Evolutionary conservation across 345 rosid genomes (phyloP).

Genomic region (Gossypium ekmanianum): DNA sequence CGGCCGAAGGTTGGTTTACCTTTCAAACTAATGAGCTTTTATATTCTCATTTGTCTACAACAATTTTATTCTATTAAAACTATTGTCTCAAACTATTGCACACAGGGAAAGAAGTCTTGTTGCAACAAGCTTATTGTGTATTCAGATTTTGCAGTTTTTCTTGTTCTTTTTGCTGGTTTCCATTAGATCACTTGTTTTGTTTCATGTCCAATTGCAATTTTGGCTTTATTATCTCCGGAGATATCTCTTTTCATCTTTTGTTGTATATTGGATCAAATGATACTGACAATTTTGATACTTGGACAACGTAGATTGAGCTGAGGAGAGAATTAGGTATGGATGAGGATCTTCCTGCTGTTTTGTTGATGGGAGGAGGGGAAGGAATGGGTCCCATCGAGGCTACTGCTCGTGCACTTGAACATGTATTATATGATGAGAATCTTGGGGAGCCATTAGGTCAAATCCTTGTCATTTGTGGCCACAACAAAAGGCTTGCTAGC

Average conservation of each 20-base stretch:
- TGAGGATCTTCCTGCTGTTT: constrained; percentile 88
- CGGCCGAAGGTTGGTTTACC: constrained; percentile 67
- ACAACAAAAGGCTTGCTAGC: constrained; percentile 72
- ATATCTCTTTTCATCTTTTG: background rate
- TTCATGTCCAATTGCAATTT: background rate
- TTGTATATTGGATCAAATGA: background rate
- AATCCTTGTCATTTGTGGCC: constrained; percentile 87
- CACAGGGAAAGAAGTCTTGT: background rate
- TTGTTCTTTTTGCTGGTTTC: background rate
- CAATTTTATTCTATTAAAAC: background rate
- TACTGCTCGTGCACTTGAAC: constrained; percentile 81
- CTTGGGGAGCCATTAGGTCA: constrained; percentile 84
- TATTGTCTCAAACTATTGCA: background rate
- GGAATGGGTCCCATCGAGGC: constrained; percentile 99
- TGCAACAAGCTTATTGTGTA: background rate
- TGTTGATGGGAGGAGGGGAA: constrained; percentile 99
- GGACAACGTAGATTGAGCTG: constrained; percentile 48
- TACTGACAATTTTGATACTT: background rate
- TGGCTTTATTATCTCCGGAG: background rate
- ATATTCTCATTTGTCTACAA: background rate
- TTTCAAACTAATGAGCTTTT: constrained; percentile 4
- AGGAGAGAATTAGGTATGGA: constrained; percentile 88
- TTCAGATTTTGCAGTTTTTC: background rate
- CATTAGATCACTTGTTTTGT: background rate
- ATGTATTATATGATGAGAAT: constrained; percentile 72